These are phyloP conservation scores for Tulasnella sp. DNA, from an alignment of 768 basidiomycete genomes.

Conservation along the genomic window DNA sequence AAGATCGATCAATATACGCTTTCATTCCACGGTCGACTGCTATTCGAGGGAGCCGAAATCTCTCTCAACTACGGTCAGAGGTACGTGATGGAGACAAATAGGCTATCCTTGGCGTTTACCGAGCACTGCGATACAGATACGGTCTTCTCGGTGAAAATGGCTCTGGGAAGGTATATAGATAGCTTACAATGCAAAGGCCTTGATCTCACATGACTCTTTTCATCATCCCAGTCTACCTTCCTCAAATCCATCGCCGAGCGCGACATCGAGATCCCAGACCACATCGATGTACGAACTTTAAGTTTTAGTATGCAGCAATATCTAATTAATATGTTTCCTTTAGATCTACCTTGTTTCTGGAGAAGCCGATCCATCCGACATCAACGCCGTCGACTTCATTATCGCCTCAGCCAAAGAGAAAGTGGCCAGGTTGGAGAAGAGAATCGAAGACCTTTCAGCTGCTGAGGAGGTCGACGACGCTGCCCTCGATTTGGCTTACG, in stretches of 20 bases:
- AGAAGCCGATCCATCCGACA: conserved; percentile 89
- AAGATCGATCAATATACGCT: conserved; percentile 94
- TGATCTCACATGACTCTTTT: not conserved
- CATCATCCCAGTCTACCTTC: conserved; percentile 66
- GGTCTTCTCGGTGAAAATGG: conserved; percentile 96
- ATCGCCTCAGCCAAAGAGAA: conserved; percentile 84
- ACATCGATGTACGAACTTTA: conserved; percentile 56
- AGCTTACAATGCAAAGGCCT: not conserved
- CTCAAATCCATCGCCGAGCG: conserved; percentile 91
- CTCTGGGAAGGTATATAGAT: conserved; percentile 74
- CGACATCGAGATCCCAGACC: conserved; percentile 85
- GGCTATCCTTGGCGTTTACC: not conserved
- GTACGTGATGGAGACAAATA: conserved; percentile 11
- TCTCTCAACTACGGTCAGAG: conserved; percentile 82
- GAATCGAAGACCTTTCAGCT: conserved; percentile 87
- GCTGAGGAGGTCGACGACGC: conserved; percentile 81
- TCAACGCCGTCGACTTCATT: conserved; percentile 97
- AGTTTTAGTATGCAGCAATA: not conserved
- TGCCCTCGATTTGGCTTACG: conserved; percentile 81
- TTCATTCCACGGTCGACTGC: conserved; percentile 88
- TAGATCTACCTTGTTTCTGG: conserved; percentile 89
- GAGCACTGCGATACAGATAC: conserved; percentile 39
- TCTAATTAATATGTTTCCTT: not conserved
- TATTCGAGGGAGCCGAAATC: conserved; percentile 58
- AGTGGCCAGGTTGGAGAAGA: conserved; percentile 83